phyloP scores from a whole-genome alignment of 495 filamentous ascomycete genomes.

The Neurospora tetraspora region DNA sequence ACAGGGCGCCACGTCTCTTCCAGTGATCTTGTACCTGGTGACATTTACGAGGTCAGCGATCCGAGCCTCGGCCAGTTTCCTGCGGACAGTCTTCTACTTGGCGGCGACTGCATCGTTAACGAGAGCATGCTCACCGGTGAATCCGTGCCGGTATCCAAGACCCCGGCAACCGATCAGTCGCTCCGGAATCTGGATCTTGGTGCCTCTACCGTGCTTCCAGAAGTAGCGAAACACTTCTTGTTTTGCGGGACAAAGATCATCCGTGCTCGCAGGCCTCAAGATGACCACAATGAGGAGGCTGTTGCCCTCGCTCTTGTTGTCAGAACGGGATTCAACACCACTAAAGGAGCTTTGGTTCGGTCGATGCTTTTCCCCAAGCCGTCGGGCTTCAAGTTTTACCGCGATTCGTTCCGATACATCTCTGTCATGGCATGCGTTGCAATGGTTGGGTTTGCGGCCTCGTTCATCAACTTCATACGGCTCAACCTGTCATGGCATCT shows the following conservation, averaged over 20 bases:
- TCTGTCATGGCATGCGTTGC: slow-evolving; percentile 94
- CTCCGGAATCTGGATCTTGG: slow-evolving; percentile 62
- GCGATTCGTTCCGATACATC: slow-evolving; percentile 96
- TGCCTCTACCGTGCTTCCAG: slow-evolving; percentile 66
- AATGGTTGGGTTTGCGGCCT: slow-evolving; percentile 74
- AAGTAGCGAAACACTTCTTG: slow-evolving; percentile 77
- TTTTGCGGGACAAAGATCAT: slow-evolving; percentile 96
- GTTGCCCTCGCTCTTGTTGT: slow-evolving; percentile 87
- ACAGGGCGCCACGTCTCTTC: slow-evolving; percentile 79
- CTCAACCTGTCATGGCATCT: slow-evolving; percentile 75
- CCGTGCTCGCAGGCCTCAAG: slow-evolving; percentile 76
- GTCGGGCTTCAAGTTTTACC: slow-evolving; percentile 95
- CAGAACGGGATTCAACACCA: slow-evolving; percentile 92
- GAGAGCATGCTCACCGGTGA: slow-evolving; percentile 99
- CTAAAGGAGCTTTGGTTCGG: slow-evolving; percentile 89
- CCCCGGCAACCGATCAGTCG: slow-evolving; percentile 73
- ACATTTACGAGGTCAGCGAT: slow-evolving; percentile 96
- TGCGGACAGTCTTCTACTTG: slow-evolving; percentile 83
- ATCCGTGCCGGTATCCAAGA: slow-evolving; percentile 93
- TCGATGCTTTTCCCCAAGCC: slow-evolving; percentile 99
- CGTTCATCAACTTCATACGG: slow-evolving; percentile 85
- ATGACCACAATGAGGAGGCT: slow-evolving; percentile 72
- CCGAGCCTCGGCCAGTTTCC: slow-evolving; percentile 90
- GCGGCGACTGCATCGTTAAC: slow-evolving; percentile 96
- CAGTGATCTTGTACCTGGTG: slow-evolving; percentile 83